A percentile compares a stretch with the other conserved stretches of the same genome.
phyloP scores from a whole-genome alignment of 345 rosid species.

The Schrenkiella parvula region DNA sequence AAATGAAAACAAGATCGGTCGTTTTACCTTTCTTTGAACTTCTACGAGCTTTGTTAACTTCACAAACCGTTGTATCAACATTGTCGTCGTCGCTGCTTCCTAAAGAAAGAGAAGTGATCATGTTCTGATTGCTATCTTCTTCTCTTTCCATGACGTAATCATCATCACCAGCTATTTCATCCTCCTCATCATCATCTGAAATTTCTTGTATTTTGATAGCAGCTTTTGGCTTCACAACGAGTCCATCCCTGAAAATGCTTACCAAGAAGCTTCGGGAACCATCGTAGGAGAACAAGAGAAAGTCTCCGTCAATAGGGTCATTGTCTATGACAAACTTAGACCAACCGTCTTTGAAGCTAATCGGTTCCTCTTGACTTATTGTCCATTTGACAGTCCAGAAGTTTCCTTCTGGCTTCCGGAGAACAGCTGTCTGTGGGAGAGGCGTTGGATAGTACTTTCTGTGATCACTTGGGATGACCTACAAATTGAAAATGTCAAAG shows the following conservation, averaged over 20 bases:
- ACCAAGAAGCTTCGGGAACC: slow-evolving; percentile 14
- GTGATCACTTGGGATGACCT: slow-evolving; percentile 16
- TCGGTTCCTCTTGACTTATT: neutral
- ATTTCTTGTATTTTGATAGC: slow-evolving; percentile 6
- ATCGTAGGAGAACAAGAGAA: slow-evolving; percentile 16
- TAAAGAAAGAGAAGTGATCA: slow-evolving; percentile 14
- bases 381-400: slow-evolving; percentile 25
- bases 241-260: neutral
- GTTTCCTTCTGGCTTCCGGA: slow-evolving; percentile 11
- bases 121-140: neutral
- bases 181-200: slow-evolving; percentile 18
- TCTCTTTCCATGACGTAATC: neutral
- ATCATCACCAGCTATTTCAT: neutral
- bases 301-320: neutral
- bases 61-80: neutral
- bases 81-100: slow-evolving; percentile 12
- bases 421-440: slow-evolving; percentile 19
- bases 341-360: slow-evolving; percentile 27
- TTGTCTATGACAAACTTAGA: slow-evolving; percentile 3
- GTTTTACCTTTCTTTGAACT: neutral
- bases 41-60: slow-evolving; percentile 15
- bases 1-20: neutral
- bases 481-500: neutral
- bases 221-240: neutral
- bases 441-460: slow-evolving; percentile 13